Base-by-base conservation (phyloP, 176 grass and related monocot genomes). In the Ampelocalamus luodianensis region DNA sequence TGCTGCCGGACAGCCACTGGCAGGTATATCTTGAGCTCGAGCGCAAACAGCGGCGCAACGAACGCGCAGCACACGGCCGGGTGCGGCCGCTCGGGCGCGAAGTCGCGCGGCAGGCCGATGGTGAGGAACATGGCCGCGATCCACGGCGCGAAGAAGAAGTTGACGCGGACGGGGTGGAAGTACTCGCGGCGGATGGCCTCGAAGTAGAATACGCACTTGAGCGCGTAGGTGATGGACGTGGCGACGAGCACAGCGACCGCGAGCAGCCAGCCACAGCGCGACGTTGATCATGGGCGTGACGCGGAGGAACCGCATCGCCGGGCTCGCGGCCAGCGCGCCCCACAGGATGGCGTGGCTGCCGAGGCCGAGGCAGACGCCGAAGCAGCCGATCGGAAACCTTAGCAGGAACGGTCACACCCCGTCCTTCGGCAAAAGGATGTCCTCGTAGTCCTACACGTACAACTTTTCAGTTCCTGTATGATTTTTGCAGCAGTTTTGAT, bases 151-250 rank as follows among this genome's bases (percentile, higher is more conserved):
- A 98, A 95, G 91, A 98, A 98, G 89, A 95, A 98, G 83, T 98
- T 98, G 85, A 98, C 87, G 20, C 96, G 91, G 26, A 98, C 89
- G 15, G 96, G 96, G 83, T 98, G 96, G 91, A 90, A 98, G 89
- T 95, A 98, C 91, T 98, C 96, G 65, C 96, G 96, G 9, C 87
- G 89, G 82, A 93, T 92, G n/a, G 96, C 96, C 89, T 98, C 96
- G 73, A 95, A 98, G 91, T 95, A 98, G 93, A 98, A 98, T 87
- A 88, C 40, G 82, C 96, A 98, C 87, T 98, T 98, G 91, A 95
- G 85, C 60, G 56, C 74, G 82, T 98, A 98, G 78, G 93, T 95
- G 86, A 88, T 13, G 60, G 85, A 87, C 36, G 91, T 81, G 36
- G 91, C 87, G 20, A 92, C 68, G 12, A 98, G 77, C 82, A 92